These are phyloP conservation scores for Solanum bukasovii DNA, from an alignment of 257 asterid species.

Conservation along the genomic window DNA sequence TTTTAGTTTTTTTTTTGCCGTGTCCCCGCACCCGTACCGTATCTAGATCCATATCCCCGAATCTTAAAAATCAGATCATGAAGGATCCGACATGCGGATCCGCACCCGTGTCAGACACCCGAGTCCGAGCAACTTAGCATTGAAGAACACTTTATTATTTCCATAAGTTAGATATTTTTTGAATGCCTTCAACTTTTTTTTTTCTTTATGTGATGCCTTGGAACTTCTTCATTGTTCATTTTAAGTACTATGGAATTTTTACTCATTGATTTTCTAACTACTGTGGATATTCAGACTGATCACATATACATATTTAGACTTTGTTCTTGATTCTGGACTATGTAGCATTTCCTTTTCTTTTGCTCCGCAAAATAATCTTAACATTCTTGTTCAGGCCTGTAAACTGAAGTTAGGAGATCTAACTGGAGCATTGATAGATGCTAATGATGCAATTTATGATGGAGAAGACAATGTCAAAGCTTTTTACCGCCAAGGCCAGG, in stretches of 20 bases:
- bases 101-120: no score
- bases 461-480: slow-evolving; percentile 26
- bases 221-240: not conserved
- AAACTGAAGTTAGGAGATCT: slow-evolving; percentile 32
- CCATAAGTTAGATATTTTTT: not conserved
- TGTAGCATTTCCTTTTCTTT: not conserved
- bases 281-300: not conserved
- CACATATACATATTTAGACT: not conserved
- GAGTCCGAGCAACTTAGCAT: not conserved
- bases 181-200: not conserved
- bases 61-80: no score
- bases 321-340: not conserved
- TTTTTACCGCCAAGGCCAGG: slow-evolving; percentile 40
- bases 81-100: no score
- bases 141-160: not conserved
- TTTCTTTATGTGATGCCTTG: not conserved
- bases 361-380: not conserved
- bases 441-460: slow-evolving; percentile 27
- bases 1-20: no score
- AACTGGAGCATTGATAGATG: slow-evolving; percentile 28
- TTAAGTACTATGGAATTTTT: not conserved
- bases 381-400: slow-evolving; percentile 18
- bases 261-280: not conserved
- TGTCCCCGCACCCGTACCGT: no score
- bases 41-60: no score